Base-by-base conservation (phyloP, 352 stramenopile species). In the Globisporangium cylindrosporum region DNA sequence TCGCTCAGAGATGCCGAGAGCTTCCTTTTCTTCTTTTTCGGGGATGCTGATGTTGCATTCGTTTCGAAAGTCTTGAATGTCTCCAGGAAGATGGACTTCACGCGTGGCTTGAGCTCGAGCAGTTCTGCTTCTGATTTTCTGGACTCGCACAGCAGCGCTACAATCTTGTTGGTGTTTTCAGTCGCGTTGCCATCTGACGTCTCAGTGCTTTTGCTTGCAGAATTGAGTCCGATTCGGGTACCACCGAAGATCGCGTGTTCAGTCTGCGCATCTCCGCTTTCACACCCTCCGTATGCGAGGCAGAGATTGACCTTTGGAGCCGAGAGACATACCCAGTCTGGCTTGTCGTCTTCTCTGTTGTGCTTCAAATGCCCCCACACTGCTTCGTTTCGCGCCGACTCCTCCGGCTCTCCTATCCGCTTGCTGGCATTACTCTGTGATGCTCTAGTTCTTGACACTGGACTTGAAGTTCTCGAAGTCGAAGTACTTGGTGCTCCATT, bases 1-100 rank as follows among this genome's bases (percentile, higher is more conserved):
- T 51, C n/a, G 32, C n/a, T 60, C 6, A 43, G 43, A 66, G 51
- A 18, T 70, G 59, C 60, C 18, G 34, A 20, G 43, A 57, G 32
- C 24, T 76, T 90, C 25, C 69, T 72, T 54, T 78, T 82, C 60
- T 90, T 92, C 51, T 83, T 90, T 61, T 87, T 89, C 29, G 78
- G 74, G 10, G 71, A 75, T 8, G 32, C 36, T 6, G 60, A 48
- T n/a, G 59, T 51, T 14, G 36, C 29, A 15, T 18, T 43, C 36
- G 60, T 48, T 38, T 71, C 78, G 25, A 84, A 87, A 5, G 75
- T 79, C 55, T 73, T 78, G 58, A 87, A 89, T 27, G 85, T 53
- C 3, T 80, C 70, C 7, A 79, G 15, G 32, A 83, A 59, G 1
- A 74, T 71, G 49, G 70, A 67, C 20, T 53, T 75, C 43, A 69